Evolutionary conservation across 1,139 yeast species (phyloP).

Genomic region (Pichia terricola): DNA sequence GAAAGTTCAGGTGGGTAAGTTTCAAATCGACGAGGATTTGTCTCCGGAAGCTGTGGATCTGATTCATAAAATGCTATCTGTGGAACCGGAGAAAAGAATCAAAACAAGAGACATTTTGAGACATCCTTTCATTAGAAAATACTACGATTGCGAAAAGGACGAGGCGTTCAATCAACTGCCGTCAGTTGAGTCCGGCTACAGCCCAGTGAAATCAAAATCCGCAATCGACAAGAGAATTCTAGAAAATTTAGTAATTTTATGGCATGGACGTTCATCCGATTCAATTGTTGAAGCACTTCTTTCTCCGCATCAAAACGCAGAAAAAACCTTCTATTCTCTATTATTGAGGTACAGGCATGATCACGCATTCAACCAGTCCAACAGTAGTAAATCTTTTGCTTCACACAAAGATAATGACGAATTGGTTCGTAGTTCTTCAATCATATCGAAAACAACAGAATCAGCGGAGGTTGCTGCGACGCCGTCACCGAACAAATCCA

Average conservation of each 20-base stretch:
- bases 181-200: conserved; percentile 23
- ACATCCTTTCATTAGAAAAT: conserved; percentile 75
- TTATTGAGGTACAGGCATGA: conserved; percentile 78
- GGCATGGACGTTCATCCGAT: conserved; percentile 76
- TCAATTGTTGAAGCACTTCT: conserved; percentile 51
- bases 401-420: conserved; percentile 6
- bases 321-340: conserved; percentile 82
- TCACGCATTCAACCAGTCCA: conserved; percentile 28
- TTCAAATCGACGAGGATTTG: conserved; percentile 70
- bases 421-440: conserved; percentile 23
- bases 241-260: conserved; percentile 75
- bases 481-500: conserved; percentile 11
- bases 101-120: conserved; percentile 59
- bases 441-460: conserved; percentile 21
- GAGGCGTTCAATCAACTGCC: conserved; percentile 21
- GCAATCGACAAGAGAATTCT: conserved; percentile 77
- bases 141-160: conserved; percentile 36
- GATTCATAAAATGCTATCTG: conserved; percentile 70
- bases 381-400: not conserved
- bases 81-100: conserved; percentile 72
- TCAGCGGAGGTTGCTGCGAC: conserved; percentile 6
- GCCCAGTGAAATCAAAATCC: conserved; percentile 37
- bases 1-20: conserved; percentile 87
- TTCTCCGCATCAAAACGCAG: conserved; percentile 58
- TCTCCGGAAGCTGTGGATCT: conserved; percentile 81